Conservation (phyloP, 2,329 filamentous ascomycete genomes). For the Meredithiella fracta region DNA sequence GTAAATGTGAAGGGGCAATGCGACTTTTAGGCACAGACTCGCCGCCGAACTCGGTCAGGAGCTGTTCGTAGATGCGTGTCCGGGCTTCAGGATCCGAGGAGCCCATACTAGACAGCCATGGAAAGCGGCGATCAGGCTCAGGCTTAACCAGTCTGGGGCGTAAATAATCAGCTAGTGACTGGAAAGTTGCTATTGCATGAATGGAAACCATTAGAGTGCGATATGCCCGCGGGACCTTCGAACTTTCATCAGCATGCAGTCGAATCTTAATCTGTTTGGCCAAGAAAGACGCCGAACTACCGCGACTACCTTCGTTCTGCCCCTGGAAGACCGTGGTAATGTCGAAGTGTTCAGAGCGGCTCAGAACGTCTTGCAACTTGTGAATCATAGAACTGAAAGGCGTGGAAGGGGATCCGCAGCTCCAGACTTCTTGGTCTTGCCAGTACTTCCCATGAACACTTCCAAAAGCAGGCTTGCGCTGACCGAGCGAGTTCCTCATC, state of each 20-base stretch:
- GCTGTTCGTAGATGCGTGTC: too few species aligned
- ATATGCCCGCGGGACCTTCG: conserved; percentile 74
- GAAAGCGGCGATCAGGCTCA: neutral
- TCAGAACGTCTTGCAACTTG: conserved; percentile 90
- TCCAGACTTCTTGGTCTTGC: conserved; percentile 50
- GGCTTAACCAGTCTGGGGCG: conserved; percentile 53
- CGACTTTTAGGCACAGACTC: too few species aligned
- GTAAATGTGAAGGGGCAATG: too few species aligned
- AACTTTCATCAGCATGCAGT: conserved; percentile 75
- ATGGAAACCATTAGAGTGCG: conserved; percentile 97
- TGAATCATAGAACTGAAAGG: conserved; percentile 82
- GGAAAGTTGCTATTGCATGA: conserved; percentile 95
- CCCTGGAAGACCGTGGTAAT: conserved; percentile 92
- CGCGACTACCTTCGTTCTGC: conserved; percentile 74
- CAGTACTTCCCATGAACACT: conserved; percentile 70
- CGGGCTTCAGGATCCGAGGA: conserved; percentile 20
- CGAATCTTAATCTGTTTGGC: conserved; percentile 88
- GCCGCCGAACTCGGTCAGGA: too few species aligned
- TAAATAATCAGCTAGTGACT: conserved; percentile 87
- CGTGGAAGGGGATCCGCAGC: conserved; percentile 53
- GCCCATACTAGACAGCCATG: conserved; percentile 19
- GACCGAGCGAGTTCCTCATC: conserved; percentile 44
- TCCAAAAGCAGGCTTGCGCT: conserved; percentile 75
- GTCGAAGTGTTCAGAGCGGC: conserved; percentile 94
- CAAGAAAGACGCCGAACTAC: conserved; percentile 86